A percentile compares a stretch with the other conserved stretches of the same genome.
phyloP scores from a whole-genome alignment of 441 rosid genomes.

The Kokia cookei region DNA sequence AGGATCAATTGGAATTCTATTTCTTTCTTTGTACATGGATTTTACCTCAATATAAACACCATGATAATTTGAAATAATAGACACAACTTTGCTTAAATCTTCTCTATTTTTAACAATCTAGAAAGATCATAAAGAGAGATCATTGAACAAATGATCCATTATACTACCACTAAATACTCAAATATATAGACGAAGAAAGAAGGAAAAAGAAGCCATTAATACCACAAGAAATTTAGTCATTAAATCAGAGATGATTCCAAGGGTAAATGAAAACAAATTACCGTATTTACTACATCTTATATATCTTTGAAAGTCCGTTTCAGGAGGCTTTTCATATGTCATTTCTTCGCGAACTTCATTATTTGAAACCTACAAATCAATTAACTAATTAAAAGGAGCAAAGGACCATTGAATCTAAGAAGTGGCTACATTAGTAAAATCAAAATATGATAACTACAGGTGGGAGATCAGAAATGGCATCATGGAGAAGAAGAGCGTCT shows the following conservation, averaged over 20 bases:
- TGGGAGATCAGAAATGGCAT: constrained; percentile 94
- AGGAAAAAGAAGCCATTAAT: not conserved
- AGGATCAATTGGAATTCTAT: too few relatives aligned
- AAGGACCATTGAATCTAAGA: not conserved
- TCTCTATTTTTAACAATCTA: not conserved
- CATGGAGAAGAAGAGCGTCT: constrained; percentile 64
- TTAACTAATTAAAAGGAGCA: constrained; percentile 8
- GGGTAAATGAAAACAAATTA: constrained; percentile 12
- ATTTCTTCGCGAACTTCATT: constrained; percentile 47
- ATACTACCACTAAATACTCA: not conserved
- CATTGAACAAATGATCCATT: not conserved
- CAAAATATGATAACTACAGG: constrained; percentile 36
- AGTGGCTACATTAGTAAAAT: constrained; percentile 4
- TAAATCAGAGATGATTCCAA: not conserved
- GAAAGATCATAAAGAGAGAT: not conserved
- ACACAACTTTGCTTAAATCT: too few relatives aligned
- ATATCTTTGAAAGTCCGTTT: constrained; percentile 77
- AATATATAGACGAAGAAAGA: not conserved
- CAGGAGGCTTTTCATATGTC: constrained; percentile 53
- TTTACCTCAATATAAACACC: too few relatives aligned
- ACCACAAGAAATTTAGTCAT: not conserved
- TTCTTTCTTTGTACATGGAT: too few relatives aligned
- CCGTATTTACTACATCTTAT: constrained; percentile 67
- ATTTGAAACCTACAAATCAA: constrained; percentile 41
- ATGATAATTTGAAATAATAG: too few relatives aligned